Conservation (phyloP, 176 grass and related monocot species). For the Elymus sibiricus region DNA sequence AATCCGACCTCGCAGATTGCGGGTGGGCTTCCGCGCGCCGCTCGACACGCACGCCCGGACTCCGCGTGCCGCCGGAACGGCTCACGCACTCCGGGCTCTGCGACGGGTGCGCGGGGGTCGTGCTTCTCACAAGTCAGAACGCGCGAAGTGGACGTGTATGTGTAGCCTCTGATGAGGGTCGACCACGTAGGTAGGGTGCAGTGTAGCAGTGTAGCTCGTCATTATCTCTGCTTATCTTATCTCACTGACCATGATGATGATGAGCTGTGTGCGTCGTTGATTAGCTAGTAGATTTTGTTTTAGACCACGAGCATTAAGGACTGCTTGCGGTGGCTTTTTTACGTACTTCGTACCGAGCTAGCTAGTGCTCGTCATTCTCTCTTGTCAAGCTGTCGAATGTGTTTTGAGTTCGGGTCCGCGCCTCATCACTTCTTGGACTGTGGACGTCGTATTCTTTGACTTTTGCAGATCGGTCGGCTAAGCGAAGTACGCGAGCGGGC, state of each 20-base stretch:
- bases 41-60: slow-evolving; percentile 22
- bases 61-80: background rate
- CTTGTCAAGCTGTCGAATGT: background rate
- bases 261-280: too few species aligned
- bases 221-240: background rate
- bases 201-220: background rate
- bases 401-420: background rate
- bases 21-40: background rate
- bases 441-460: too few species aligned
- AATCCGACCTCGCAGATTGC: slow-evolving; percentile 19
- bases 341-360: background rate
- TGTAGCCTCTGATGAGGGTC: too few species aligned
- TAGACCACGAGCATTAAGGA: background rate
- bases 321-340: background rate
- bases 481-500: too few species aligned
- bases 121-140: background rate
- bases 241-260: too few species aligned
- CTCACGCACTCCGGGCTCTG: too few species aligned
- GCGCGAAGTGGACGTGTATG: background rate
- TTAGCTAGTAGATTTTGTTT: too few species aligned
- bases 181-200: background rate
- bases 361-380: background rate
- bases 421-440: background rate
- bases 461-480: too few species aligned
- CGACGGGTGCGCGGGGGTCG: background rate